Evolutionary conservation across 2,329 filamentous ascomycete species (phyloP).

Genomic region (Botrytis tulipae): DNA sequence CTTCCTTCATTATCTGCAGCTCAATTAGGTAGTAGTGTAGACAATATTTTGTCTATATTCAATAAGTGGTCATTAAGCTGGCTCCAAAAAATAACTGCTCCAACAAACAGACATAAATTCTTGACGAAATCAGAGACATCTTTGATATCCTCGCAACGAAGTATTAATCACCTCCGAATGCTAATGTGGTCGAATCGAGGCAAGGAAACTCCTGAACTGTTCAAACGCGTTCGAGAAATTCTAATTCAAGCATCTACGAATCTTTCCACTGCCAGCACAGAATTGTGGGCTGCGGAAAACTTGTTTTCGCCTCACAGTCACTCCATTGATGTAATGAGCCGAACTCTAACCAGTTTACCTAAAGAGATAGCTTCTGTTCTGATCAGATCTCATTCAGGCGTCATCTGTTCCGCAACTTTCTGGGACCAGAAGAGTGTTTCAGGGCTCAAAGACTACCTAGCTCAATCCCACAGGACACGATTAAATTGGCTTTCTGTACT

Average conservation of each 20-base stretch:
- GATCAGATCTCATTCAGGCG: slow-evolving; percentile 7
- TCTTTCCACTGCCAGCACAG: neutral
- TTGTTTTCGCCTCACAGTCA: slow-evolving; percentile 4
- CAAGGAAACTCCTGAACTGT: neutral
- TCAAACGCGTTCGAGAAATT: neutral
- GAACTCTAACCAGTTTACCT: slow-evolving; percentile 23
- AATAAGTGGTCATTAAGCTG: slow-evolving; percentile 26
- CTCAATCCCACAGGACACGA: slow-evolving; percentile 4
- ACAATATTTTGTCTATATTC: slow-evolving; percentile 24
- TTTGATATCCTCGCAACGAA: neutral
- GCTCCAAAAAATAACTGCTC: slow-evolving; percentile 6
- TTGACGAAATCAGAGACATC: slow-evolving; percentile 11
- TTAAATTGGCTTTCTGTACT: slow-evolving; percentile 29
- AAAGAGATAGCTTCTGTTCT: slow-evolving; percentile 12
- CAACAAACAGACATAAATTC: neutral
- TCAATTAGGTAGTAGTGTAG: slow-evolving; percentile 26
- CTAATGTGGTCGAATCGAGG: neutral
- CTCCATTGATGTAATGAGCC: slow-evolving; percentile 25
- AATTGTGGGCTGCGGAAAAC: slow-evolving; percentile 17
- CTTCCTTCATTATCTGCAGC: slow-evolving; percentile 25
- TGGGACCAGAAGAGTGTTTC: neutral
- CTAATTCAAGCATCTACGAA: neutral
- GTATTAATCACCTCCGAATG: neutral
- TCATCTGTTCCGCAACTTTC: neutral
- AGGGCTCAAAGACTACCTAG: neutral